Percentiles rank a stretch among this genome's conserved stretches.
Conservation (phyloP, 1,284 basidiomycete species). For the Polyporus tsugae region DNA sequence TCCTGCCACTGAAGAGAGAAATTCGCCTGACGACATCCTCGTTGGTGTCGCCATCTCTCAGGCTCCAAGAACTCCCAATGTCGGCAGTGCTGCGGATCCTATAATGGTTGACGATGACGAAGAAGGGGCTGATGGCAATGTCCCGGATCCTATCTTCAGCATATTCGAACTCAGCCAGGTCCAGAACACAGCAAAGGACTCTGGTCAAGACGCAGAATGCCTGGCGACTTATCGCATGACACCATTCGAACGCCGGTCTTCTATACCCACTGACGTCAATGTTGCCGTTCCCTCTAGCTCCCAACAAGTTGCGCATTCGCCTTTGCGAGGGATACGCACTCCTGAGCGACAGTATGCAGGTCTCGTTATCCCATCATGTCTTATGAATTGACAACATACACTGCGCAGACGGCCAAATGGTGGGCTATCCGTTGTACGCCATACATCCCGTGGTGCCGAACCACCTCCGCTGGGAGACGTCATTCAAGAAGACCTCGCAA, state of each 20-base stretch:
- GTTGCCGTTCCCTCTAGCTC: neutral
- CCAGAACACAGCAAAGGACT: neutral
- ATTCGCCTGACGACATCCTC: neutral
- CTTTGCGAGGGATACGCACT: neutral
- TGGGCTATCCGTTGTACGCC: conserved; percentile 16
- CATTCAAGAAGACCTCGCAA: neutral
- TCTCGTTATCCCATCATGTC: no score
- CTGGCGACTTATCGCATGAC: neutral
- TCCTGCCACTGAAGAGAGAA: conserved; percentile 12
- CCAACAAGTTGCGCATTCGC: neutral
- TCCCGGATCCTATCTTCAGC: neutral
- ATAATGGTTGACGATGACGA: conserved; percentile 31
- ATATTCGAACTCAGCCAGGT: neutral
- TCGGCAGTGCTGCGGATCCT: conserved; percentile 25
- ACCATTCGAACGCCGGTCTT: neutral
- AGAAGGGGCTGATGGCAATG: conserved; percentile 4
- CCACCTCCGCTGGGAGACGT: neutral
- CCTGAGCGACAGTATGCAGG: neutral
- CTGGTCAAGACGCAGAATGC: neutral
- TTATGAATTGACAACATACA: neutral
- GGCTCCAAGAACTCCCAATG: neutral
- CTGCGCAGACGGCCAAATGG: neutral
- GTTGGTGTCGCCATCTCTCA: neutral
- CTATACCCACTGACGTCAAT: conserved; percentile 5
- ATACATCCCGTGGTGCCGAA: conserved; percentile 18